Evolutionary conservation across 2,329 filamentous ascomycete genomes (phyloP).

Genomic region (Alternaria conjuncta): DNA sequence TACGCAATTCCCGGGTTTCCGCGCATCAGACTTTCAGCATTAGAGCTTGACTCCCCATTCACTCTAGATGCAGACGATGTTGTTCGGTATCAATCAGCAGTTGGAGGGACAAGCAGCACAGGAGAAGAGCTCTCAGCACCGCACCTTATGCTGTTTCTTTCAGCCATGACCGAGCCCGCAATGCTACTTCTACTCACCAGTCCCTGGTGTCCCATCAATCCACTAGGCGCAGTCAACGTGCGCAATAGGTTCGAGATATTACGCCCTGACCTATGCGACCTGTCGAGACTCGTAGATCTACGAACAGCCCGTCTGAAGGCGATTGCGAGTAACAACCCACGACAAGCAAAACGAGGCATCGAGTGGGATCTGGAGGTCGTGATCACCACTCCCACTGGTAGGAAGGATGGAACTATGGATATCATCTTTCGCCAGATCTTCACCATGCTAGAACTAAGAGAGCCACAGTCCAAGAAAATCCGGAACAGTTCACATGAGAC

Average conservation of each 20-base stretch:
- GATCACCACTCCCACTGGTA: background rate
- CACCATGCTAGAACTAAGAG: constrained; percentile 11
- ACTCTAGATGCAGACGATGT: constrained; percentile 2
- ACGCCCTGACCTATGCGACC: constrained; percentile 3
- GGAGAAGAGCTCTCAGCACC: background rate
- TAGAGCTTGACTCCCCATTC: constrained; percentile 4
- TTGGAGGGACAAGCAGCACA: background rate
- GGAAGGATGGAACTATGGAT: background rate
- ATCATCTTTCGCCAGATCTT: constrained; percentile 11
- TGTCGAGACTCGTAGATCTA: background rate
- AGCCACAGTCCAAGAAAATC: background rate
- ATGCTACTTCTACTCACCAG: constrained; percentile 14
- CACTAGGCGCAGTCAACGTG: constrained; percentile 11
- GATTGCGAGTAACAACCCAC: background rate
- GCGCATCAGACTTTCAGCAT: background rate
- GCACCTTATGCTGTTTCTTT: constrained; percentile 6
- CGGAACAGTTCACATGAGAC: background rate
- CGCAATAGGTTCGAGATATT: constrained; percentile 11
- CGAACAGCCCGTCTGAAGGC: constrained; percentile 2
- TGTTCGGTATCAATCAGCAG: constrained; percentile 1
- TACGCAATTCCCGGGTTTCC: background rate
- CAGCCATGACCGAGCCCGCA: constrained; percentile 9
- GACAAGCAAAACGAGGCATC: constrained; percentile 6
- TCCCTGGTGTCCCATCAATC: constrained; percentile 8
- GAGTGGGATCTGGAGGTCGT: constrained; percentile 10